Conservation (phyloP, 345 rosid genomes). For the Orychophragmus violaceus region DNA sequence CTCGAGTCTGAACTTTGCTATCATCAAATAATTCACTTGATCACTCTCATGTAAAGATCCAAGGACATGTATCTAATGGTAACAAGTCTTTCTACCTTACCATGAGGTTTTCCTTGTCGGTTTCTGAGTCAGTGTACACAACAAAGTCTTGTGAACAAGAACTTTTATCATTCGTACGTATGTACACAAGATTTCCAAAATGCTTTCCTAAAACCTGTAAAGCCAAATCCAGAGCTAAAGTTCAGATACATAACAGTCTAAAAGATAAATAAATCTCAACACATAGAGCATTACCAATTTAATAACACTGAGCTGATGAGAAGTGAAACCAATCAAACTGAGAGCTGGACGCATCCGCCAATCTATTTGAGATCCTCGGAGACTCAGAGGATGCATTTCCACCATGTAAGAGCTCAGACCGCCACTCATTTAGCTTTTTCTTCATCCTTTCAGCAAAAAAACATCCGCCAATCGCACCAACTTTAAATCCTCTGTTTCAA, state of each 20-base stretch:
- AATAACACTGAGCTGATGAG: conserved; percentile 76
- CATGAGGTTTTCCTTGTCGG: conserved; percentile 55
- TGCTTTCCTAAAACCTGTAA: conserved; percentile 60
- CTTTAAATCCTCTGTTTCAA: no score
- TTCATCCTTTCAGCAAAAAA: no score
- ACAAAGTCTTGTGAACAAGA: conserved; percentile 41
- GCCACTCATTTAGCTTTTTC: no score
- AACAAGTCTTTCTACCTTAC: conserved; percentile 42
- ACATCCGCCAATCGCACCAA: no score
- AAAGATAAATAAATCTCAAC: background rate
- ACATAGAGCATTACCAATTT: conserved; percentile 41
- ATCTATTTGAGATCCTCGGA: no score
- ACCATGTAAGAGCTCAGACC: no score
- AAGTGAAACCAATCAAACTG: conserved; percentile 56
- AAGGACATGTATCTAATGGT: background rate
- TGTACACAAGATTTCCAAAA: conserved; percentile 66
- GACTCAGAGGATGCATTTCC: no score
- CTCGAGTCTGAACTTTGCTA: conserved; percentile 1
- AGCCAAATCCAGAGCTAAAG: background rate
- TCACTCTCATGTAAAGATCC: background rate
- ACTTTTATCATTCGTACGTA: conserved; percentile 35
- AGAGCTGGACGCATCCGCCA: conserved; percentile 67
- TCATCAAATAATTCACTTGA: background rate
- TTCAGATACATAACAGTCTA: background rate
- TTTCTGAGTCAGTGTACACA: conserved; percentile 62